Evolutionary conservation across 2,329 filamentous ascomycete species (phyloP).

Genomic region (Penicillium sp.): DNA sequence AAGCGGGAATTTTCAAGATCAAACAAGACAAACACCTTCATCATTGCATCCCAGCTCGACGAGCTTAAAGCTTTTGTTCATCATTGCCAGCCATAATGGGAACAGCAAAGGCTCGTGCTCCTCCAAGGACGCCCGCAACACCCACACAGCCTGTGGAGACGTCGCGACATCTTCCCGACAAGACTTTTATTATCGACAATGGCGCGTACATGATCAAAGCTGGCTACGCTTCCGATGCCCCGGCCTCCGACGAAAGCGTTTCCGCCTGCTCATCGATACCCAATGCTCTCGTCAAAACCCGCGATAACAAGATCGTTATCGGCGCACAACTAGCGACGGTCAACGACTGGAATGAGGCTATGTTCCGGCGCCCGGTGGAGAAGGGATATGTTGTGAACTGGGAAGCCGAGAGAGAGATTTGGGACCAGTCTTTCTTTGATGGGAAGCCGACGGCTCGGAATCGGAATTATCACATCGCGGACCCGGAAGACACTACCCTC

Average conservation of each 20-base stretch:
- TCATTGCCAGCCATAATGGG: constrained; percentile 27
- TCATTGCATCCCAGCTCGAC: constrained; percentile 9
- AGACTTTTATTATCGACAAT: constrained; percentile 88
- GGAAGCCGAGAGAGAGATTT: constrained; percentile 93
- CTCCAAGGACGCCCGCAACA: constrained; percentile 52
- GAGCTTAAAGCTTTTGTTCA: constrained; percentile 1
- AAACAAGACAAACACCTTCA: constrained; percentile 22
- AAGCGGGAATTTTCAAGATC: constrained; percentile 3
- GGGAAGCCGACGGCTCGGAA: constrained; percentile 59
- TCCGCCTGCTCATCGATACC: constrained; percentile 67
- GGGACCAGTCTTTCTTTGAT: constrained; percentile 85
- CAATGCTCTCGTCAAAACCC: constrained; percentile 84
- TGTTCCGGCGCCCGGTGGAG: constrained; percentile 85
- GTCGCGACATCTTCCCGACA: constrained; percentile 51
- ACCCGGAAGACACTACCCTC: constrained; percentile 78
- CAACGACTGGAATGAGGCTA: constrained; percentile 83
- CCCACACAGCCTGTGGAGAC: constrained; percentile 41
- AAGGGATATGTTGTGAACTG: constrained; percentile 95
- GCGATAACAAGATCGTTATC: constrained; percentile 75
- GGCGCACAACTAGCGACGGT: constrained; percentile 73
- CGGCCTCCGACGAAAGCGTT: constrained; percentile 38
- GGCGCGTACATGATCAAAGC: constrained; percentile 90
- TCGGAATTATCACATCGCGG: constrained; percentile 42
- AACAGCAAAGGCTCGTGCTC: constrained; percentile 36
- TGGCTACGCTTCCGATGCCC: constrained; percentile 62